Evolutionary conservation across 305 asterid species (phyloP).

Genomic region (Fraxinus floribunda): DNA sequence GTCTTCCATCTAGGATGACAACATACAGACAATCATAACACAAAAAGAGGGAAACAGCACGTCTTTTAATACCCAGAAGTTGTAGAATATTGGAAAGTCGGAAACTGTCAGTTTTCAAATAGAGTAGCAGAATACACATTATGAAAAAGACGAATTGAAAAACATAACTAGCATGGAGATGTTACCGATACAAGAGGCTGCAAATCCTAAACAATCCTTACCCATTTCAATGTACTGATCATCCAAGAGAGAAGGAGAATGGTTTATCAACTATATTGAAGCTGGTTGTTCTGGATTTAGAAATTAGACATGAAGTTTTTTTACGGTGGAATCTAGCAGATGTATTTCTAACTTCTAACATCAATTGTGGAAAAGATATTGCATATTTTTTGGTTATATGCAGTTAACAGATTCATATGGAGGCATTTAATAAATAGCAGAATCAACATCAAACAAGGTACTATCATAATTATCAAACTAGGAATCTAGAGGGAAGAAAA

Average conservation of each 20-base stretch:
- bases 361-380: neutral
- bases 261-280: neutral
- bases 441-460: neutral
- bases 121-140: conserved; percentile 10
- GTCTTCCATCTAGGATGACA: conserved; percentile 21
- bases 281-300: neutral
- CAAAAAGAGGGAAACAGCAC: conserved; percentile 12
- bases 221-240: neutral
- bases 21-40: conserved; percentile 16
- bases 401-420: neutral
- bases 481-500: conserved; percentile 20
- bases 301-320: neutral
- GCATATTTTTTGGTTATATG: neutral
- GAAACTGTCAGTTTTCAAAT: conserved; percentile 15
- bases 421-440: neutral
- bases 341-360: neutral
- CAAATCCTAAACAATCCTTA: neutral
- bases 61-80: conserved; percentile 6
- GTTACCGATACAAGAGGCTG: neutral
- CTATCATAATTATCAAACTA: neutral
- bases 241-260: neutral
- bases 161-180: neutral
- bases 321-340: neutral
- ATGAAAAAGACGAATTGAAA: neutral
- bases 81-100: neutral